Evolutionary conservation across 202 grass and related monocot genomes (phyloP).

Genomic region (Setaria italica): DNA sequence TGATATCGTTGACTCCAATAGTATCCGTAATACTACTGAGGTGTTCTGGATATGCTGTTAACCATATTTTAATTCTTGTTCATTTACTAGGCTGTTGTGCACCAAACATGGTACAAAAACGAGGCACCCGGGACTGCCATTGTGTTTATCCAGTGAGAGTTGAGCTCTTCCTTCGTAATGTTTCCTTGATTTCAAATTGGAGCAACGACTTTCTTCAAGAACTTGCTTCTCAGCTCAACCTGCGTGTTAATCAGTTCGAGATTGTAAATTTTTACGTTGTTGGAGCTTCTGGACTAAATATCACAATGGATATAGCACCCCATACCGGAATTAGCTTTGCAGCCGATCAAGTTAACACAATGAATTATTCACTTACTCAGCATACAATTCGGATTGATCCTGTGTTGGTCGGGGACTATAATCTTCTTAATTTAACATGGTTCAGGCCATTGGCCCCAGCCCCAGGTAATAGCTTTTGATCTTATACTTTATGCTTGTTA

Average conservation of each 20-base stretch:
- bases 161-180: slow-evolving; percentile 93
- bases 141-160: slow-evolving; percentile 94
- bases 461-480: slow-evolving; percentile 63
- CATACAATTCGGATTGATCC: slow-evolving; percentile 83
- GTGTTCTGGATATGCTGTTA: slow-evolving; percentile 13
- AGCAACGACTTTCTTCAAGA: slow-evolving; percentile 86
- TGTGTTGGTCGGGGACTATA: slow-evolving; percentile 81
- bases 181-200: slow-evolving; percentile 88
- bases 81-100: slow-evolving; percentile 72
- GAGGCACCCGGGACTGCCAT: slow-evolving; percentile 70
- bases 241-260: slow-evolving; percentile 74
- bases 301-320: slow-evolving; percentile 96
- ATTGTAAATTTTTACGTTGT: slow-evolving; percentile 97
- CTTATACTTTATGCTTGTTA: slow-evolving; percentile 44
- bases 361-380: slow-evolving; percentile 73
- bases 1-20: slow-evolving; percentile 1
- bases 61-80: slow-evolving; percentile 8
- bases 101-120: slow-evolving; percentile 81
- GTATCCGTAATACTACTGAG: not conserved
- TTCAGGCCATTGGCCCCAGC: slow-evolving; percentile 67
- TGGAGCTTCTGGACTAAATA: slow-evolving; percentile 93
- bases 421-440: slow-evolving; percentile 97
- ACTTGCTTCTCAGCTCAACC: slow-evolving; percentile 74
- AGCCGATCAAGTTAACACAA: slow-evolving; percentile 59
- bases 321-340: slow-evolving; percentile 88